Percentiles rank a stretch among this genome's conserved stretches.
phyloP scores from a whole-genome alignment of 2,329 filamentous ascomycete genomes.

The Aspergillus ruber region DNA sequence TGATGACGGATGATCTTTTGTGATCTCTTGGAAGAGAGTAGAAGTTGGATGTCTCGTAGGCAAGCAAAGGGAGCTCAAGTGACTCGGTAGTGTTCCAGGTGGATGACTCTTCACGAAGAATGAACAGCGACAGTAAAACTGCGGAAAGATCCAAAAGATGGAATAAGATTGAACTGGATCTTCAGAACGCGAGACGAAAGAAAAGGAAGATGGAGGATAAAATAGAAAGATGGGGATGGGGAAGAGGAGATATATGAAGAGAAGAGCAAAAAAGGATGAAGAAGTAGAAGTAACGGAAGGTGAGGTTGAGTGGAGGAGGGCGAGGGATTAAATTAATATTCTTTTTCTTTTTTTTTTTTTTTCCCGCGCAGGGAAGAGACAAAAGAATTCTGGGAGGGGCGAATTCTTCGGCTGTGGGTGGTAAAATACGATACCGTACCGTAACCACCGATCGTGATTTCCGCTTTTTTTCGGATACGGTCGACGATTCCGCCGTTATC shows the following conservation, averaged over 20 bases:
- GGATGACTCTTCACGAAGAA: background rate
- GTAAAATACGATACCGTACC: background rate
- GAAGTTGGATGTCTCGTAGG: background rate
- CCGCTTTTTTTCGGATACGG: background rate
- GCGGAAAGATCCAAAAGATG: background rate
- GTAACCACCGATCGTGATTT: background rate
- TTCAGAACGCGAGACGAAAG: background rate
- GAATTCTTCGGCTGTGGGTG: background rate
- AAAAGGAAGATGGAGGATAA: slow-evolving; percentile 4
- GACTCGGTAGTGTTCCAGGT: background rate
- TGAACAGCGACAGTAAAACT: background rate
- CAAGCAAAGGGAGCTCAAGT: background rate
- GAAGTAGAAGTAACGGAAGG: slow-evolving; percentile 14
- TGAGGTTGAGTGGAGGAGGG: background rate
- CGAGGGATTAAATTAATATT: slow-evolving; percentile 1
- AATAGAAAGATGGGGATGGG: slow-evolving; percentile 13
- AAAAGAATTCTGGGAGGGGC: background rate
- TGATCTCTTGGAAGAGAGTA: background rate
- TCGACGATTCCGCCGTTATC: background rate
- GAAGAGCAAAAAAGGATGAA: slow-evolving; percentile 23
- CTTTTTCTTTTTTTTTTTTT: background rate
- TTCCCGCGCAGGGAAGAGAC: background rate
- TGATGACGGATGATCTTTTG: slow-evolving; percentile 18
- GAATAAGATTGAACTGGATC: background rate
- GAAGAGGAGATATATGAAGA: slow-evolving; percentile 14